Evolutionary conservation across 257 asterid species (phyloP), one percentile per base, ranked within the genome.

Genomic region (Jacaranda mimosifolia): DNA sequence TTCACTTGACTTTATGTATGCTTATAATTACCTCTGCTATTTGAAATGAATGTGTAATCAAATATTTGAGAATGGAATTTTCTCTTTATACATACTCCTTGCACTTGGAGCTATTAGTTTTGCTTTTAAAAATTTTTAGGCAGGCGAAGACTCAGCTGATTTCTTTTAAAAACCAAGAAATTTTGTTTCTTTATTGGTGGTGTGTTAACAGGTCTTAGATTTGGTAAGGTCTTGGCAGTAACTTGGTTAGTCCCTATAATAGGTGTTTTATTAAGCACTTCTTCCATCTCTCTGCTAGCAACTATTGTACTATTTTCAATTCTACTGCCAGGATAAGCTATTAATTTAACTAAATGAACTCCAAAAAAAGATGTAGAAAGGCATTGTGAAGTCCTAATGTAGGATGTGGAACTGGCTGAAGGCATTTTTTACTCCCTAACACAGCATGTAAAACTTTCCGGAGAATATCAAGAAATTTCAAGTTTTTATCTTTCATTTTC

Each of bases 21-120:
- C 52, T 21, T 18, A 17, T 45, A 7, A 4, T 17, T 18, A 11
- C 42, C 70, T 68, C 65, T 57, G 42, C 59, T 55, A 17, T 17
- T 65, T 55, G 58, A 26, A 21, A 40, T 67, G 12, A 64, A 57
- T 71, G 35, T 55, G 48, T 71, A 15, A 69, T 72, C 70, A 32
- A 39, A 40, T 43, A 14, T 58, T 62, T 40, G 42, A 58, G 42
- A 32, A 40, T 48, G 62, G 38, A 53, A 15, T 78, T 21, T 17
- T 52, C 56, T 52, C 48, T 52, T 46, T 13, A 67, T 13, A 12
- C 35, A 14, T 58, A 18, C 4, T 32, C 19, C 21, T 48, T 14
- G 80, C 60, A 11, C 26, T 39, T 7, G 58, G 13, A 56, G 40
- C 43, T 48, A 13, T 14, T 26, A 26, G 32, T 36, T 13, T n/a